Percentiles rank a stretch among this genome's conserved stretches.
These are phyloP conservation scores for Entomophthora muscae DNA, from an alignment of 371 early-diverging fungal genomes.

Conservation along the genomic window DNA sequence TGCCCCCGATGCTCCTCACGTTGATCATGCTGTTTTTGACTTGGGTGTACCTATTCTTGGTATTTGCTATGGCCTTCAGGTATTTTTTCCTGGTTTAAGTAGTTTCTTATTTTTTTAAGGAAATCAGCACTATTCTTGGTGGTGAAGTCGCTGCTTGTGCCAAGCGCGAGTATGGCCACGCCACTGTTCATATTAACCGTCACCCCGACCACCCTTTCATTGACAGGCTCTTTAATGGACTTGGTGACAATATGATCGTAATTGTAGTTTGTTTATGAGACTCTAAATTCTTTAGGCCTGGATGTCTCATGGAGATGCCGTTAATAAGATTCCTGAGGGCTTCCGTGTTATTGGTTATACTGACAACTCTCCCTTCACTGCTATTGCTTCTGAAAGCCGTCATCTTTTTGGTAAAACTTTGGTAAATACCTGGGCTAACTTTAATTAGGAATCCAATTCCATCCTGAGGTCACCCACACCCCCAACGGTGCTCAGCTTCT, in stretches of 20 bases:
- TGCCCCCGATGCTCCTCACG: constrained; percentile 85
- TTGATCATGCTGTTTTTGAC: constrained; percentile 77
- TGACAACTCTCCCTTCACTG: constrained; percentile 73
- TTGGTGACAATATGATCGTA: constrained; percentile 29
- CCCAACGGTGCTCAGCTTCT: constrained; percentile 65
- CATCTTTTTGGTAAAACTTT: constrained; percentile 46
- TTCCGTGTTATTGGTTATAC: constrained; percentile 78
- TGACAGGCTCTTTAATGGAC: constrained; percentile 56
- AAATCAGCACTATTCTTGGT: constrained; percentile 73
- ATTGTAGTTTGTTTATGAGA: neutral
- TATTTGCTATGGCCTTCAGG: constrained; percentile 94
- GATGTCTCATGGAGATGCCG: constrained; percentile 97
- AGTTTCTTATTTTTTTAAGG: constrained; percentile 3
- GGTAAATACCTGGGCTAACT: neutral
- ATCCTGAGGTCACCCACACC: constrained; percentile 95
- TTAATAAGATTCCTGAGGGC: constrained; percentile 57
- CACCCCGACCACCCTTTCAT: constrained; percentile 38
- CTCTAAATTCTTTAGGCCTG: constrained; percentile 41
- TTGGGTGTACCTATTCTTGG: constrained; percentile 85
- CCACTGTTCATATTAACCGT: constrained; percentile 42
- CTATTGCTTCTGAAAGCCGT: constrained; percentile 58
- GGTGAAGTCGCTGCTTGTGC: constrained; percentile 74
- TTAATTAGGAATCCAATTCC: constrained; percentile 62
- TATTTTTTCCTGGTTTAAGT: constrained; percentile 10
- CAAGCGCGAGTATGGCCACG: constrained; percentile 91